Evolutionary conservation across 2,329 filamentous ascomycete genomes (phyloP).

Genomic region (Dryadomyces sulphureus): DNA sequence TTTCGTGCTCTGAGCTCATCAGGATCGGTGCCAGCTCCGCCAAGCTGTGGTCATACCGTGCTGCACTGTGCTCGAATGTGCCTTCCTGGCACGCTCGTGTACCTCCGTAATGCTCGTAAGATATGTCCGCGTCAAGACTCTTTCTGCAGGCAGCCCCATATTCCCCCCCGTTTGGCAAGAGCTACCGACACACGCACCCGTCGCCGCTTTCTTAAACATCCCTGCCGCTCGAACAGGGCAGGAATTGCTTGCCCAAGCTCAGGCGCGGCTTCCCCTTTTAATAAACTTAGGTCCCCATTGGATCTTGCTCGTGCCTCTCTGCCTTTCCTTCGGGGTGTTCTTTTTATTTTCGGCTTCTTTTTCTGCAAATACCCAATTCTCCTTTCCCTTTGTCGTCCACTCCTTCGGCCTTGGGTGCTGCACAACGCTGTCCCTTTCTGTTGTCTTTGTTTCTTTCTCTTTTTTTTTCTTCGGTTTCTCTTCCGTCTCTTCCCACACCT

Average conservation of each 20-base stretch:
- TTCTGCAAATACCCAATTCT: too few species aligned
- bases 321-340: background rate
- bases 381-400: background rate
- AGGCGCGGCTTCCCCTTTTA: background rate
- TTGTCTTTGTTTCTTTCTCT: background rate
- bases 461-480: background rate
- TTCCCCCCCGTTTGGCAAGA: background rate
- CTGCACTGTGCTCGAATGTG: background rate
- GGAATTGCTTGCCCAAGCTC: background rate
- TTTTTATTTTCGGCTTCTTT: background rate
- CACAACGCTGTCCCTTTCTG: too few species aligned
- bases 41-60: background rate
- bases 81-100: too few species aligned
- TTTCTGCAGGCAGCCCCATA: background rate
- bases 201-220: background rate
- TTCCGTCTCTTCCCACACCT: background rate
- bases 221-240: background rate
- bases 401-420: background rate
- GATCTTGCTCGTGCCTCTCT: background rate
- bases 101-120: background rate
- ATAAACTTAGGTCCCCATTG: background rate
- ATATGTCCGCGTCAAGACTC: background rate
- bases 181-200: background rate
- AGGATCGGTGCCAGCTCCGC: background rate
- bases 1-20: background rate